phyloP scores from a whole-genome alignment of 306 rosid genomes.

The Styphnolobium japonicum region DNA sequence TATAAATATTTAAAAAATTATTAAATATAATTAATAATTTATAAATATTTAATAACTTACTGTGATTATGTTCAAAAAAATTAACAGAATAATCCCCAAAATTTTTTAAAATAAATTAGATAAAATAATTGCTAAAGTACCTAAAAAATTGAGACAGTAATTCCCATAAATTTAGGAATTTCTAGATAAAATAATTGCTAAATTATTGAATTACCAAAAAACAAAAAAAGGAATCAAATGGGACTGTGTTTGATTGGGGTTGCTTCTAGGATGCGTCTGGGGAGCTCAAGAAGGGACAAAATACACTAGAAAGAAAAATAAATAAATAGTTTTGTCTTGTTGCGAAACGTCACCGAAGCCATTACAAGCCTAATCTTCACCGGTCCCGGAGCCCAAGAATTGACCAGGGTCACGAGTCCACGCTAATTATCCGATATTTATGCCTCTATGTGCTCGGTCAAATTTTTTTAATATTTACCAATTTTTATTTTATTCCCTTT shows the following conservation, averaged over 20 bases:
- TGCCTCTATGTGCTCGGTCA: not conserved
- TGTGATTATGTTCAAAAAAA: no score
- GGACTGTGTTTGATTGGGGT: constrained; percentile 27
- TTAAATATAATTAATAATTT: no score
- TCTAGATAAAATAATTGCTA: constrained; percentile 4
- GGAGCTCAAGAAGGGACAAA: constrained; percentile 31
- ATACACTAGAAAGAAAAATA: not conserved
- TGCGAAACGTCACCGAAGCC: constrained; percentile 35
- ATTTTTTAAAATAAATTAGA: no score
- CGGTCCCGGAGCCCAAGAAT: constrained; percentile 26
- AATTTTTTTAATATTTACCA: not conserved
- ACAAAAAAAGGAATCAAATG: not conserved
- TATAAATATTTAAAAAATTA: no score
- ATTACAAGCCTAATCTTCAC: not conserved
- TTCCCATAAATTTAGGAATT: constrained; percentile 4
- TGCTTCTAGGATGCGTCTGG: constrained; percentile 37
- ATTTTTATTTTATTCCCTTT: not conserved
- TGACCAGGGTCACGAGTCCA: constrained; percentile 33
- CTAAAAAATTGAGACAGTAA: no score
- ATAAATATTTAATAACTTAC: no score
- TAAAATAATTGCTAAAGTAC: no score
- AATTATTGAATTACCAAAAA: not conserved
- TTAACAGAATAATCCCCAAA: no score
- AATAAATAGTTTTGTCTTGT: constrained; percentile 25
- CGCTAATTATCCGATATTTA: constrained; percentile 16